These are phyloP conservation scores for Entomortierella beljakovae DNA, from an alignment of 192 early-diverging fungal genomes.

Conservation along the genomic window DNA sequence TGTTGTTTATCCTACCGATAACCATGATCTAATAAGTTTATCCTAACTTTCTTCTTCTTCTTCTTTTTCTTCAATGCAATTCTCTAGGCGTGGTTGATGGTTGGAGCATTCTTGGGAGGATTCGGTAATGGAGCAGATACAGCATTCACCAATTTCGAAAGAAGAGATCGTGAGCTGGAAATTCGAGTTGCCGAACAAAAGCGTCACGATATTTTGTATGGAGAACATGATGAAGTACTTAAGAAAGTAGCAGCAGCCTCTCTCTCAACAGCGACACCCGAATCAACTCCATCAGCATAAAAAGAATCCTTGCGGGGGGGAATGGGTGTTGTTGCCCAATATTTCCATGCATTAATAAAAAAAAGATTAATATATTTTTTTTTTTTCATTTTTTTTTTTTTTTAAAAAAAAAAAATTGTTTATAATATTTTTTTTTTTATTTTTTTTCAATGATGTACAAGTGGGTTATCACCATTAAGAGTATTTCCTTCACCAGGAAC, in stretches of 20 bases:
- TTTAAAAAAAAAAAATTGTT: too few relatives aligned
- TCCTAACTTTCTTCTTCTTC: not conserved
- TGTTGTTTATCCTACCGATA: too few relatives aligned
- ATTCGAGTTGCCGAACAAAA: conserved; percentile 38
- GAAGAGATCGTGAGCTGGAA: conserved; percentile 44
- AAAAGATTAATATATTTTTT: too few relatives aligned
- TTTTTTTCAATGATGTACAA: not conserved
- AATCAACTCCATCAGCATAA: conserved; percentile 2
- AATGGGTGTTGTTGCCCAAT: too few relatives aligned
- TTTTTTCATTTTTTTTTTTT: too few relatives aligned
- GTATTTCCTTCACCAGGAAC: conserved; percentile 5
- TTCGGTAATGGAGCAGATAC: conserved; percentile 53
- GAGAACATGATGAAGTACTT: not conserved
- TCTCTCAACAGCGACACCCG: conserved; percentile 6
- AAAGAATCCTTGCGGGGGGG: too few relatives aligned
- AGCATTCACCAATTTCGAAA: conserved; percentile 51
- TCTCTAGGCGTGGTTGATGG: conserved; percentile 45
- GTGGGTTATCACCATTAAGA: not conserved
- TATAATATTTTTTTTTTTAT: too few relatives aligned
- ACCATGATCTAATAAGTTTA: not conserved
- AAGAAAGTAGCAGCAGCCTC: conserved; percentile 13
- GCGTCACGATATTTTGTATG: conserved; percentile 43
- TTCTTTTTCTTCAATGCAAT: not conserved
- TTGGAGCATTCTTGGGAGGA: conserved; percentile 45
- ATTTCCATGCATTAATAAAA: too few relatives aligned